Evolutionary conservation across 345 rosid genomes (phyloP).

Genomic region (Syzygium grande): DNA sequence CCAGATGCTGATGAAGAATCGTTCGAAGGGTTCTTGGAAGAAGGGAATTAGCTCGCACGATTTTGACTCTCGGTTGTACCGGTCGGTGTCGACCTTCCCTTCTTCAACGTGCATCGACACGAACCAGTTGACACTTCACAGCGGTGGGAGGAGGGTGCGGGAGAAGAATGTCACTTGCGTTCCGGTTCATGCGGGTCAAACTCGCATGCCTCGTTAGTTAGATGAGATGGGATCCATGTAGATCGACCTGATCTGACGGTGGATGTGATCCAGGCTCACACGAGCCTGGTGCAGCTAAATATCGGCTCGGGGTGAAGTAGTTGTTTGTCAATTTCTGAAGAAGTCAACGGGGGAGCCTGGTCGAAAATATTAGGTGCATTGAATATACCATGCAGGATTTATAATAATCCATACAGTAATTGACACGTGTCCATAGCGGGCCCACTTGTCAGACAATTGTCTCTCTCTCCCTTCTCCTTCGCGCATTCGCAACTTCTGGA

Average conservation of each 20-base stretch:
- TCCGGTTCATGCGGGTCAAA: background rate
- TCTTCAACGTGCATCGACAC: background rate
- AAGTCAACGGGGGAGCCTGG: background rate
- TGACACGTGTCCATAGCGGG: no score
- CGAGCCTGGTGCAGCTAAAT: background rate
- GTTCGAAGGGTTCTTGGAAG: background rate
- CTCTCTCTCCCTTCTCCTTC: no score
- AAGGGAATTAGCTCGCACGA: background rate
- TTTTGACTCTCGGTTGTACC: background rate
- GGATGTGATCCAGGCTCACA: background rate
- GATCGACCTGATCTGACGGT: fast-evolving
- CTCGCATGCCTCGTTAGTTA: background rate
- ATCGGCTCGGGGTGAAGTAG: background rate
- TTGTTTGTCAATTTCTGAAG: background rate
- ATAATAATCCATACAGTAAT: no score
- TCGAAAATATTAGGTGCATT: no score
- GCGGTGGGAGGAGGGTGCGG: no score
- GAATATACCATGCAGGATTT: no score
- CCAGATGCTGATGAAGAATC: background rate
- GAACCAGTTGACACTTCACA: background rate
- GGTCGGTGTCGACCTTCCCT: background rate
- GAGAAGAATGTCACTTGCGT: no score
- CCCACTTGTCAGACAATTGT: no score
- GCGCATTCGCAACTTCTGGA: no score
- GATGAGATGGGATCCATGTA: background rate